phyloP scores from a whole-genome alignment of 192 early-diverging fungal genomes.

The Neocallimastix lanati region DNA sequence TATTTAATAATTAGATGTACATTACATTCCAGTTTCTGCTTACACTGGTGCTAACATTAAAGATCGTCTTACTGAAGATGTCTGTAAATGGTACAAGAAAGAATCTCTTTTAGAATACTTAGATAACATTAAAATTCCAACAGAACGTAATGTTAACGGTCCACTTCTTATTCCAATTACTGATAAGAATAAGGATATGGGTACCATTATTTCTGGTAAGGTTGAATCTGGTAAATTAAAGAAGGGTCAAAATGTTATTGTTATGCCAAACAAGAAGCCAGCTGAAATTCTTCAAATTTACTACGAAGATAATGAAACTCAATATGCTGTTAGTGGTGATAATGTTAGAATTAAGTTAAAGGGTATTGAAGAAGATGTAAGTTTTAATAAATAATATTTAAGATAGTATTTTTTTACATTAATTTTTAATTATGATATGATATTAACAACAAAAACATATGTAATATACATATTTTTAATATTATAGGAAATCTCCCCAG shows the following conservation, averaged over 20 bases:
- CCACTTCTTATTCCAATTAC: slow-evolving; percentile 87
- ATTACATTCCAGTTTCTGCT: slow-evolving; percentile 85
- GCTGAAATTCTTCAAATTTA: slow-evolving; percentile 70
- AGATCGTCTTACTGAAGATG: slow-evolving; percentile 40
- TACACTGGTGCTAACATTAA: slow-evolving; percentile 95
- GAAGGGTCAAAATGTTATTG: slow-evolving; percentile 64
- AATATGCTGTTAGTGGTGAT: slow-evolving; percentile 65
- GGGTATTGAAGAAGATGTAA: slow-evolving; percentile 82
- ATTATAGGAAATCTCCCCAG: slow-evolving; percentile 57
- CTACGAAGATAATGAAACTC: slow-evolving; percentile 68
- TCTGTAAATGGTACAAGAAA: slow-evolving; percentile 48
- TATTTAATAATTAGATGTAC: slow-evolving; percentile 35
- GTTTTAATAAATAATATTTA: no score
- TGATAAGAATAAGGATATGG: slow-evolving; percentile 98
- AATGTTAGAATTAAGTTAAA: slow-evolving; percentile 79
- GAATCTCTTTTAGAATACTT: slow-evolving; percentile 62
- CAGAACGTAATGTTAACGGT: slow-evolving; percentile 70
- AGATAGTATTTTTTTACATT: no score
- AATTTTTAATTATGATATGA: no score
- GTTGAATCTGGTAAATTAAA: slow-evolving; percentile 81
- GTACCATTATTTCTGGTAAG: slow-evolving; percentile 87
- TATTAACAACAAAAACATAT: no score
- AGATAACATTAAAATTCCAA: slow-evolving; percentile 51
- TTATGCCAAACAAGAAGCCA: slow-evolving; percentile 80
- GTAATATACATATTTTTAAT: no score